Conservation (phyloP, 2,329 filamentous ascomycete species). For the Dissoconium aciculare region DNA sequence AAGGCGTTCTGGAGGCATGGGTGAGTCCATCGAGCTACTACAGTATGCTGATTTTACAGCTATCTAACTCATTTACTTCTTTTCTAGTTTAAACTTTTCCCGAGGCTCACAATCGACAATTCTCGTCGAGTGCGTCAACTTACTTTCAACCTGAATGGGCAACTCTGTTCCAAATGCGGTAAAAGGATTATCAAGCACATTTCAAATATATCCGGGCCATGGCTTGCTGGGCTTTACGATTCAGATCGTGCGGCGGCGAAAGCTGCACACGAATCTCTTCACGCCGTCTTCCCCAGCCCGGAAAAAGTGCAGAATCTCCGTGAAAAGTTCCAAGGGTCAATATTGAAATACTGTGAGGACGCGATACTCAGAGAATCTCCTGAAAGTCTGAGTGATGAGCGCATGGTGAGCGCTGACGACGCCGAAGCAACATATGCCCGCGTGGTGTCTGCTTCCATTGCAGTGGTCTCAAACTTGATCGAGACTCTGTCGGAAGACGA, state of each 20-base stretch:
- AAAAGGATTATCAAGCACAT: constrained; percentile 75
- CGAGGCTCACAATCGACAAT: constrained; percentile 79
- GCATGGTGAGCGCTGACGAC: constrained; percentile 71
- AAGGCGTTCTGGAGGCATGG: constrained; percentile 78
- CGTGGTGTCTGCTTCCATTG: constrained; percentile 49
- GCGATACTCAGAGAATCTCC: constrained; percentile 64
- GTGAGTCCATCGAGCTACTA: constrained; percentile 38
- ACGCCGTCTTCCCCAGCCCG: constrained; percentile 58
- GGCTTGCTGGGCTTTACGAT: constrained; percentile 82
- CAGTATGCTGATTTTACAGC: constrained; percentile 26
- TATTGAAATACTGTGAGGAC: constrained; percentile 67
- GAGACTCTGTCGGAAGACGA: constrained; percentile 33
- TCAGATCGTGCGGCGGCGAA: constrained; percentile 61
- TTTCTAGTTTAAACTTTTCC: constrained; percentile 64
- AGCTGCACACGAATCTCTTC: constrained; percentile 63
- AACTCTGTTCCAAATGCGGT: constrained; percentile 43
- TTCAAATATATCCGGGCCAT: constrained; percentile 65
- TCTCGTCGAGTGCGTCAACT: constrained; percentile 76
- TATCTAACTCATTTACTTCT: no score
- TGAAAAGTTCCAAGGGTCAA: constrained; percentile 64
- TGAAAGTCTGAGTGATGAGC: constrained; percentile 74
- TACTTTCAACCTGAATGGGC: constrained; percentile 59
- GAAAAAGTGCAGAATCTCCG: constrained; percentile 68
- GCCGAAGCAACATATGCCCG: constrained; percentile 72
- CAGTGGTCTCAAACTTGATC: constrained; percentile 41